Percentiles rank a stretch among this genome's conserved stretches.
phyloP scores from a whole-genome alignment of 2,329 filamentous ascomycete genomes.

The Dactylonectria macrodidyma region DNA sequence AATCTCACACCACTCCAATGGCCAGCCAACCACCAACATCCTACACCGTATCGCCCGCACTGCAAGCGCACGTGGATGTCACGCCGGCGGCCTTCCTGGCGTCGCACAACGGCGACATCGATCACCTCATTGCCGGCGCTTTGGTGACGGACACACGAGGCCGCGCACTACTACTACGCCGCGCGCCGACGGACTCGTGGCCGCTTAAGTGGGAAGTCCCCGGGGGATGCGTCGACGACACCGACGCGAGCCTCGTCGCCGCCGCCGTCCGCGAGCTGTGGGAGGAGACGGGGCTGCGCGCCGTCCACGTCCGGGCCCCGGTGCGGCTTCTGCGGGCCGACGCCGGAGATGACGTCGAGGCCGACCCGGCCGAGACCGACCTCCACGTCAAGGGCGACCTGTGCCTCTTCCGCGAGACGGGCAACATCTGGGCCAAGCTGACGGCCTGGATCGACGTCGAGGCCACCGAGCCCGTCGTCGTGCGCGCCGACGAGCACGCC shows the following conservation, averaged over 20 bases:
- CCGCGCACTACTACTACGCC: constrained; percentile 44
- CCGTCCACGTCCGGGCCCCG: constrained; percentile 44
- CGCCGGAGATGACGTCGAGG: not conserved
- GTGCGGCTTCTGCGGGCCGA: constrained; percentile 32
- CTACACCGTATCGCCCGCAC: constrained; percentile 36
- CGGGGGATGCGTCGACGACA: constrained; percentile 43
- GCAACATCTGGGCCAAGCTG: constrained; percentile 49
- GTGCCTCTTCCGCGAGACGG: constrained; percentile 44
- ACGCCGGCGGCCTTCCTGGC: constrained; percentile 37
- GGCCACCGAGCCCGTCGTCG: constrained; percentile 42
- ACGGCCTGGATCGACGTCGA: constrained; percentile 49
- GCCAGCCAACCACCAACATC: constrained; percentile 18
- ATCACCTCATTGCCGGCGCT: constrained; percentile 45
- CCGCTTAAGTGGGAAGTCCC: constrained; percentile 47
- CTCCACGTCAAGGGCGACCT: constrained; percentile 43
- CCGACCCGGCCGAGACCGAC: constrained; percentile 26
- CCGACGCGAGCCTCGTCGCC: constrained; percentile 40
- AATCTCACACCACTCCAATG: constrained; percentile 11
- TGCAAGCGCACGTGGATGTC: constrained; percentile 31
- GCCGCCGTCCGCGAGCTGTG: constrained; percentile 60
- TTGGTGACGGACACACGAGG: constrained; percentile 40
- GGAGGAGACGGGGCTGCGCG: constrained; percentile 61
- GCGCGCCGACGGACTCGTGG: constrained; percentile 48
- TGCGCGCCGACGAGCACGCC: constrained; percentile 56
- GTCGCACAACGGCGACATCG: constrained; percentile 36